Conservation (phyloP, 768 basidiomycete species). For the Termitomyces sp. region DNA sequence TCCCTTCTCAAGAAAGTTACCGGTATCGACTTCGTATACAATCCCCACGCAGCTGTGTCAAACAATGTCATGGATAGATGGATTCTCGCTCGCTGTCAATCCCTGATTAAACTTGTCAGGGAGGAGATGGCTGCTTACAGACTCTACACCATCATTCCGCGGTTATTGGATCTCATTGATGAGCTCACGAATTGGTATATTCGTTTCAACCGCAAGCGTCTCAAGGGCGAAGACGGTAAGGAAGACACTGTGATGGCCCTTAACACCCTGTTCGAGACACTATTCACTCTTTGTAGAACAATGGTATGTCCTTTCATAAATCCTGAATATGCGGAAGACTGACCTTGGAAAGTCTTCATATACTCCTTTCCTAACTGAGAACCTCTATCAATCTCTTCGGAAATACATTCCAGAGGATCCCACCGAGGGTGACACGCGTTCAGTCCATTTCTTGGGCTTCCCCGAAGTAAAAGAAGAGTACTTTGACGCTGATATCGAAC, state of each 20-base stretch:
- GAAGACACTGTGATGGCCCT: slow-evolving; percentile 86
- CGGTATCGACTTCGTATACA: slow-evolving; percentile 76
- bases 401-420: slow-evolving; percentile 80
- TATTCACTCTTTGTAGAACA: slow-evolving; percentile 91
- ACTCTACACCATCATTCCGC: slow-evolving; percentile 96
- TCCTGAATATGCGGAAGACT: not conserved
- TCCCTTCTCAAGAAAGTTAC: slow-evolving; percentile 79
- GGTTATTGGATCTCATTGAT: slow-evolving; percentile 85
- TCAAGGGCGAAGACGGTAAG: slow-evolving; percentile 92
- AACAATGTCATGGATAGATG: slow-evolving; percentile 98
- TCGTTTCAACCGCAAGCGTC: slow-evolving; percentile 91
- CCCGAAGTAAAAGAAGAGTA: slow-evolving; percentile 92
- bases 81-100: slow-evolving; percentile 98
- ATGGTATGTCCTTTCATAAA: slow-evolving; percentile 54
- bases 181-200: slow-evolving; percentile 99
- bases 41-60: slow-evolving; percentile 78
- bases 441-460: slow-evolving; percentile 93
- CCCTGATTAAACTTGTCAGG: slow-evolving; percentile 85
- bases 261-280: slow-evolving; percentile 93
- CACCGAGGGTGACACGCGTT: slow-evolving; percentile 72
- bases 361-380: slow-evolving; percentile 97
- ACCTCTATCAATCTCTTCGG: slow-evolving; percentile 86
- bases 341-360: slow-evolving; percentile 75
- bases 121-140: slow-evolving; percentile 97
- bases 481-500: slow-evolving; percentile 89